These are phyloP conservation scores for Apiospora phragmitis DNA, from an alignment of 2,329 filamentous ascomycete species.

Conservation along the genomic window DNA sequence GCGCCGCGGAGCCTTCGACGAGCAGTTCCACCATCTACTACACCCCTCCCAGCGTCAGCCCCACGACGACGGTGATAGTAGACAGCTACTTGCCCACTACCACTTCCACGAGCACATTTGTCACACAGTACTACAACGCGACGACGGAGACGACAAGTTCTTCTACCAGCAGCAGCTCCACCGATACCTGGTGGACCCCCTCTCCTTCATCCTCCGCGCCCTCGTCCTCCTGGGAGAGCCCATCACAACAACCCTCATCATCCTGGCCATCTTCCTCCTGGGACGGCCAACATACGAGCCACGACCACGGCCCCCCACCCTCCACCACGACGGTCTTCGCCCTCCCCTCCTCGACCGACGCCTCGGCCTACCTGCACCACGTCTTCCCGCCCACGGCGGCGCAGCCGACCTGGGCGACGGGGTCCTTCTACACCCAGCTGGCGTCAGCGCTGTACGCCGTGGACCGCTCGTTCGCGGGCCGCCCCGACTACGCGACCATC, in stretches of 20 bases:
- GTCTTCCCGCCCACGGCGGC: slow-evolving; percentile 11
- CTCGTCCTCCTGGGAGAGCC: neutral
- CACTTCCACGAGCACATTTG: neutral
- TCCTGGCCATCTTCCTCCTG: neutral
- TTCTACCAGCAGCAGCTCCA: neutral
- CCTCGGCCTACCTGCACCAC: slow-evolving; percentile 12
- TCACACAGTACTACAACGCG: neutral
- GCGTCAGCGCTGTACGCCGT: slow-evolving; percentile 21
- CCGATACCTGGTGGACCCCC: neutral
- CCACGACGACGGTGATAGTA: neutral
- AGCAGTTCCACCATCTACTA: neutral
- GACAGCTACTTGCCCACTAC: neutral
- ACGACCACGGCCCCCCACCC: neutral
- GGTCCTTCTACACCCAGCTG: slow-evolving; percentile 19
- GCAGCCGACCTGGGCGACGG: slow-evolving; percentile 22
- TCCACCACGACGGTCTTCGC: neutral
- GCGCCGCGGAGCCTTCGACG: neutral
- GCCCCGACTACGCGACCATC: slow-evolving; percentile 20
- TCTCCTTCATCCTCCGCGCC: neutral
- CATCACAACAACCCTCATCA: too few species aligned
- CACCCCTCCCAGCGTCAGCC: neutral
- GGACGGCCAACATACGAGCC: neutral
- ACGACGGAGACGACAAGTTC: neutral
- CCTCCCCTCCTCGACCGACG: slow-evolving; percentile 12
- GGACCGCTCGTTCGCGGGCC: slow-evolving; percentile 19